phyloP scores from a whole-genome alignment of 106 monocot genomes.

The Cymbidium sinense region DNA sequence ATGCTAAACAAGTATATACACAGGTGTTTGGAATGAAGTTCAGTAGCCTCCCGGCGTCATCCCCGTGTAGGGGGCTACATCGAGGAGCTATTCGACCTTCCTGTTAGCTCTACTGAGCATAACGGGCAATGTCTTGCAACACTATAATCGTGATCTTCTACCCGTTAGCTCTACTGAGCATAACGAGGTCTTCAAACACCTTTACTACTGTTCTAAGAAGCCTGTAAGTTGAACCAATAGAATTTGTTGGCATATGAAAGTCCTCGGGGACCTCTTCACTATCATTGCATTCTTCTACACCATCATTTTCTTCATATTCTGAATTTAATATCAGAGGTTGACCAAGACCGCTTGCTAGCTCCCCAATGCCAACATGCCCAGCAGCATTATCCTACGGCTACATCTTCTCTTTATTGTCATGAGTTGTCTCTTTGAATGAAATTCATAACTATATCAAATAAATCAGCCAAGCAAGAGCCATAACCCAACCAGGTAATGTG shows the following conservation, averaged over 20 bases:
- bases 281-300: slow-evolving; percentile 65
- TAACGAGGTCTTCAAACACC: too few species aligned
- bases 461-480: slow-evolving; percentile 81
- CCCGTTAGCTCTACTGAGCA: too few species aligned
- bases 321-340: slow-evolving; percentile 57
- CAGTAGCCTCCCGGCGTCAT: too few species aligned
- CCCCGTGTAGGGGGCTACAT: too few species aligned
- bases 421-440: slow-evolving; percentile 76
- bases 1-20: too few species aligned
- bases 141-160: too few species aligned
- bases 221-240: slow-evolving; percentile 78
- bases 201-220: slow-evolving; percentile 93
- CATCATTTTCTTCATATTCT: slow-evolving; percentile 43
- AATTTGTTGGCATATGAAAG: slow-evolving; percentile 63
- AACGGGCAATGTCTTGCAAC: too few species aligned
- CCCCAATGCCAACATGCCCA: slow-evolving; percentile 28
- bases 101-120: too few species aligned
- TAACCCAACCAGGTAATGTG: slow-evolving; percentile 97
- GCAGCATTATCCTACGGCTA: slow-evolving; percentile 29
- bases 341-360: slow-evolving; percentile 59
- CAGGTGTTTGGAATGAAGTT: too few species aligned
- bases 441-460: slow-evolving; percentile 73
- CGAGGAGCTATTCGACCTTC: too few species aligned
- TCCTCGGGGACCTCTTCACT: slow-evolving; percentile 81
- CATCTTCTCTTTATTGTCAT: slow-evolving; percentile 27